Base-by-base conservation (phyloP, 2,329 filamentous ascomycete species). In the Alternaria triticimaculans region DNA sequence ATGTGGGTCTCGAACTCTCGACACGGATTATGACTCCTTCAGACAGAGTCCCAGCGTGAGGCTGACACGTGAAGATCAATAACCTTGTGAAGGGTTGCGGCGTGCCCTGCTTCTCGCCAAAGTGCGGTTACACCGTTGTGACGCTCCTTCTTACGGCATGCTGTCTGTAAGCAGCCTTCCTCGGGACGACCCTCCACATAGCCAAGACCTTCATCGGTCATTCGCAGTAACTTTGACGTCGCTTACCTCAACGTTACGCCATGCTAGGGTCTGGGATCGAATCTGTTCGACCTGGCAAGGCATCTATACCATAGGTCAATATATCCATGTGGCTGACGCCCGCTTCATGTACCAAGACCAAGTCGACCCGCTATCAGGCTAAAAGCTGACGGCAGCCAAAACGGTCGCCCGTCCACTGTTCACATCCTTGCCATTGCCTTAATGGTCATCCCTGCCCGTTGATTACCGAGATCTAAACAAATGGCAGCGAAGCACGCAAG, bases 101-200 rank as follows among this genome's bases (percentile, higher is more conserved):
- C 30, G 23, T 30, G 21, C 45, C 48, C 55, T 54, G 23, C 21
- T 26, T 23, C 30, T 48, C 43, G 18, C 45, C 30, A 59, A 51
- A 28, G 26, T 18, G n/a, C 14, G 26, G 51, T 18, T 28, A 50
- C 46, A 30, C 25, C 46, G 37, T 46, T 60, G 33, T 44, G 43
- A 30, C 8, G 21, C 23, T 62, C 20, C 25, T 55, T 26, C 45
- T 43, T 57, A 30, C 46, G 28, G 46, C 46, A 51, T 46, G 70
- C 69, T 67, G 49, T 28, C 68, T 72, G 67, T 74, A 70, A 72
- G 72, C 74, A 64, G 69, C 67, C 68, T 65, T 65, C 61, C 68
- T 67, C 71, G 70, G 72, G 63, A 71, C 72, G 74, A 71, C 66
- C 71, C 72, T 74, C 67, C 61, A 63, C 65, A 65, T 57, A 43